phyloP scores from a whole-genome alignment of 371 early-diverging fungal species.

The Syncephalis fuscata region DNA sequence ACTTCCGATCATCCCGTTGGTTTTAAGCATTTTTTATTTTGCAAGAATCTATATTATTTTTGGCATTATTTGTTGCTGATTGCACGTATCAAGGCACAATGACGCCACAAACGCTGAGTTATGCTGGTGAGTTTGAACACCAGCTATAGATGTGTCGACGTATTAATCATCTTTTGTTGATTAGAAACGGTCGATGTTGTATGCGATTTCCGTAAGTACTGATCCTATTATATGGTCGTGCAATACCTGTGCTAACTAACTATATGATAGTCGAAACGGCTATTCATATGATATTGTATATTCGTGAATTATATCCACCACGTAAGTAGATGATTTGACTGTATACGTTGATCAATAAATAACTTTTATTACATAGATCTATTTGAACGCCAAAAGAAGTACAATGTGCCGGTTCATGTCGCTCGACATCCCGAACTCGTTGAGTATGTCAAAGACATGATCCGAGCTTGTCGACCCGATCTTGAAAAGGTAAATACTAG shows the following conservation, averaged over 20 bases:
- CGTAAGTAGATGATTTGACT: conserved; percentile 9
- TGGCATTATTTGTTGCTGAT: no score
- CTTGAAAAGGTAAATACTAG: conserved; percentile 27
- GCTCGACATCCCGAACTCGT: conserved; percentile 24
- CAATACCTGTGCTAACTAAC: no score
- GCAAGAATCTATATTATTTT: no score
- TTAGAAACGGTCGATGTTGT: conserved; percentile 6
- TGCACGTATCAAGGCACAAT: no score
- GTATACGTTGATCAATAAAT: neutral
- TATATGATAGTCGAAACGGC: conserved; percentile 37
- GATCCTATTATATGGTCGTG: neutral
- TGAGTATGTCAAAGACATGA: conserved; percentile 21
- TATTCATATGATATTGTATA: conserved; percentile 31
- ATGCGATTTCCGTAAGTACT: conserved; percentile 11
- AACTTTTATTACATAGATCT: conserved; percentile 9
- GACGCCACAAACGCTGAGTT: no score
- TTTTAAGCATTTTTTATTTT: no score
- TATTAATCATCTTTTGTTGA: neutral
- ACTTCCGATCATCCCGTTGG: no score
- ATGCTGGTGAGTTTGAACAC: no score
- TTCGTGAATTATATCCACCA: conserved; percentile 27
- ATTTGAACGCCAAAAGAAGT: conserved; percentile 26
- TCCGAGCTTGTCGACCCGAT: conserved; percentile 20
- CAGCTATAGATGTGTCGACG: no score
- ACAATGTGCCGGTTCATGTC: conserved; percentile 25